A percentile compares a stretch with the other conserved stretches of the same genome.
phyloP scores from a whole-genome alignment of 148 eudicot species.

The Vaccinium corymbosum region DNA sequence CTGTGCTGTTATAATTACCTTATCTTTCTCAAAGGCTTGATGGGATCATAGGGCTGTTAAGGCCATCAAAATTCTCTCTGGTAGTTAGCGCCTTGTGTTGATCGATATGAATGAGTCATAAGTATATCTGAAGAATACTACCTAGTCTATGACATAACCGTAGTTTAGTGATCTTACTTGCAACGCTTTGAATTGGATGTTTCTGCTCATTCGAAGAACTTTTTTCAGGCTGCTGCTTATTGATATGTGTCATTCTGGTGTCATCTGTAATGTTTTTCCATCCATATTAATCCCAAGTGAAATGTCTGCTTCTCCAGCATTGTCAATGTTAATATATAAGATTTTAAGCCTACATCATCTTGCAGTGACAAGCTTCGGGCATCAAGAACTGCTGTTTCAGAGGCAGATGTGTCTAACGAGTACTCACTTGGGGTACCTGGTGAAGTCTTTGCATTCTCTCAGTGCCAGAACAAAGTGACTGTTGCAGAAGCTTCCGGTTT shows the following conservation, averaged over 20 bases:
- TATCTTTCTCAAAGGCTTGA: slow-evolving; percentile 1
- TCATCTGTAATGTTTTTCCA: not conserved
- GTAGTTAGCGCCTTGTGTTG: not conserved
- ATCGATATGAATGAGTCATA: not conserved
- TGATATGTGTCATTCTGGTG: not conserved
- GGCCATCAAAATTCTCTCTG: not conserved
- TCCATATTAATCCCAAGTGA: not conserved
- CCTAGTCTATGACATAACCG: not conserved
- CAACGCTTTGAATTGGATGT: not conserved
- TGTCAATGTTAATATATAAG: not conserved
- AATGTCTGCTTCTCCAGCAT: not conserved
- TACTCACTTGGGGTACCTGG: slow-evolving; percentile 70
- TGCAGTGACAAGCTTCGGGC: slow-evolving; percentile 77
- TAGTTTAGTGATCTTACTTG: not conserved
- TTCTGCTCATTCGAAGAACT: not conserved
- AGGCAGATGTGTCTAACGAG: slow-evolving; percentile 71
- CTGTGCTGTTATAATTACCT: not conserved
- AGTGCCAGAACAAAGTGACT: slow-evolving; percentile 70
- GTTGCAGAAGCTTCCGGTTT: slow-evolving; percentile 79
- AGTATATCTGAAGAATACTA: not conserved
- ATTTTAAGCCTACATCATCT: not conserved
- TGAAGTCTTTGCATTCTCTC: slow-evolving; percentile 64
- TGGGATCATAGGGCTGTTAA: not conserved
- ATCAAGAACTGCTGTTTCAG: slow-evolving; percentile 75
- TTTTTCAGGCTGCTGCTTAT: not conserved